Evolutionary conservation across 176 grass and related monocot species (phyloP).

Genomic region (Carex scoparia): DNA sequence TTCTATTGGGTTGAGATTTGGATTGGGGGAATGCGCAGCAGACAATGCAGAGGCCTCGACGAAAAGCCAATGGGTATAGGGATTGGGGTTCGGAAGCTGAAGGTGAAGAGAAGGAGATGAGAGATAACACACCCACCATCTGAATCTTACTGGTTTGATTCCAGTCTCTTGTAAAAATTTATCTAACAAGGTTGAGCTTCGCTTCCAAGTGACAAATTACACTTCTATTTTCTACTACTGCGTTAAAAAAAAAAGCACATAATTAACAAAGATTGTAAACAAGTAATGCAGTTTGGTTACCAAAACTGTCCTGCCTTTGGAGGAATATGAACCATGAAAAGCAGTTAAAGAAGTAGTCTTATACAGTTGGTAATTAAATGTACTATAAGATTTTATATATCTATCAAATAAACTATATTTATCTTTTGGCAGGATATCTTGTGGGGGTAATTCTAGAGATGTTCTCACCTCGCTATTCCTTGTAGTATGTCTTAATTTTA

Average conservation of each 20-base stretch:
- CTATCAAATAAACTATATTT: background rate
- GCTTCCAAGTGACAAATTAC: too few species aligned
- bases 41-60: too few species aligned
- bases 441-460: background rate
- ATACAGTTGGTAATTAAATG: background rate
- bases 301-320: background rate
- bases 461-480: background rate
- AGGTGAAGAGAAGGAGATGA: too few species aligned
- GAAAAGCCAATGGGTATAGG: too few species aligned
- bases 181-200: too few species aligned
- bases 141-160: too few species aligned
- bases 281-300: background rate
- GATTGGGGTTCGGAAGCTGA: too few species aligned
- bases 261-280: background rate
- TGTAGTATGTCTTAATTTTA: background rate
- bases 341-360: background rate
- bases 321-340: background rate
- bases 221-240: too few species aligned
- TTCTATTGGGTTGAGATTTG: too few species aligned
- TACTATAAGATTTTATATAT: conserved; percentile 29
- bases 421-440: background rate
- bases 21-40: too few species aligned
- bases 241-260: background rate
- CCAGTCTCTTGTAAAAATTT: too few species aligned
- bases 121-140: too few species aligned